Evolutionary conservation across 1,284 basidiomycete genomes (phyloP).

Genomic region (Apiotrichum siamense): DNA sequence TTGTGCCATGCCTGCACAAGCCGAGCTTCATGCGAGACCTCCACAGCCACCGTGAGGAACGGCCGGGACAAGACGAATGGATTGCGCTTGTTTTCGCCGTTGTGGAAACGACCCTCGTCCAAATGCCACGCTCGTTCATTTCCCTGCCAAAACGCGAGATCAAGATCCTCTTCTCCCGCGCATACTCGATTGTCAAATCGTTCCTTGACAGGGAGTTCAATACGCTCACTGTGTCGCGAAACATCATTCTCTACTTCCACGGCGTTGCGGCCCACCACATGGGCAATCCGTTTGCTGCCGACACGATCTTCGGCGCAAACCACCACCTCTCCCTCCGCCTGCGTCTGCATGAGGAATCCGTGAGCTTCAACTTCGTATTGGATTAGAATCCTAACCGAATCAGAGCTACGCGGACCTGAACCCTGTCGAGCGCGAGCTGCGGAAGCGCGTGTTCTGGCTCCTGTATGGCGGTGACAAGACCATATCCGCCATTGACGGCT

Average conservation of each 20-base stretch:
- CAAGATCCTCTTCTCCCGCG: conserved; percentile 25
- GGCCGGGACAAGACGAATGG: conserved; percentile 61
- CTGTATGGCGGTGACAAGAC: conserved; percentile 82
- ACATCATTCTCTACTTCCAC: conserved; percentile 25
- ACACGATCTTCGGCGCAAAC: conserved; percentile 7
- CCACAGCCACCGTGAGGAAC: conserved; percentile 67
- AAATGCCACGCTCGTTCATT: conserved; percentile 35
- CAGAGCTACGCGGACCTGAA: conserved; percentile 13
- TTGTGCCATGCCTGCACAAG: conserved; percentile 56
- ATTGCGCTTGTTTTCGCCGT: conserved; percentile 80
- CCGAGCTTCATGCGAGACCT: conserved; percentile 81
- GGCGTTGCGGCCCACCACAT: conserved; percentile 6
- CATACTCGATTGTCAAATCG: conserved; percentile 11
- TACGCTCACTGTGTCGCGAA: conserved; percentile 14
- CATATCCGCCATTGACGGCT: conserved; percentile 67
- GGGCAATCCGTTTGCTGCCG: conserved; percentile 1
- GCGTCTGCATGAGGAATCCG: conserved; percentile 67
- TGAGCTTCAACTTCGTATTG: conserved; percentile 1
- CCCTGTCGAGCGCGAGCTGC: conserved; percentile 74
- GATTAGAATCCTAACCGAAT: background rate
- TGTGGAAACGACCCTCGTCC: conserved; percentile 69
- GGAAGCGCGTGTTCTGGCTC: conserved; percentile 75
- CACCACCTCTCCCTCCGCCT: conserved; percentile 47
- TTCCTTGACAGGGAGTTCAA: conserved; percentile 18
- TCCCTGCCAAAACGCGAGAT: conserved; percentile 30